Conservation (phyloP, 1,284 basidiomycete genomes). For the Trametes polyzona region DNA sequence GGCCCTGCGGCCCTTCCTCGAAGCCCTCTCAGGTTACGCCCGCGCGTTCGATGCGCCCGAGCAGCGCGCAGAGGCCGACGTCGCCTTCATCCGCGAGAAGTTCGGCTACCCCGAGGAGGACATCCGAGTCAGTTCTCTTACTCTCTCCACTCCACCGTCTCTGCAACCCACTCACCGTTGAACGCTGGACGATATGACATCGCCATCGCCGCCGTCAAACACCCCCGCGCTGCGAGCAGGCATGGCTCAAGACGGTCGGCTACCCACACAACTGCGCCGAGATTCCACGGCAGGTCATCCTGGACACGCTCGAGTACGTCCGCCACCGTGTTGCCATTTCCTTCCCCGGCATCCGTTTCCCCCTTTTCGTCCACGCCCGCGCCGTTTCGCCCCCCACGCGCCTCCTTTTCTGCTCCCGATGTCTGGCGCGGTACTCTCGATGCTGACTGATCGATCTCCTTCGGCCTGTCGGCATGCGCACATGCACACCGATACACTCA, state of each 20-base stretch:
- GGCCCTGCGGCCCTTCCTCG: slow-evolving; percentile 66
- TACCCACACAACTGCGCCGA: slow-evolving; percentile 72
- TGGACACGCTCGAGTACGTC: slow-evolving; percentile 70
- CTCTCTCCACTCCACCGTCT: background rate
- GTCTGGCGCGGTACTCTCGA: background rate
- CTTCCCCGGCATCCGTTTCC: too few relatives aligned
- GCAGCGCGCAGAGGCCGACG: slow-evolving; percentile 61
- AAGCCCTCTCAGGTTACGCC: slow-evolving; percentile 66
- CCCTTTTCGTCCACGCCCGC: background rate
- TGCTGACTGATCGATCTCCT: background rate
- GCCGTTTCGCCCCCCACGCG: background rate
- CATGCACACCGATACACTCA: too few relatives aligned
- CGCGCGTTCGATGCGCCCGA: slow-evolving; percentile 68
- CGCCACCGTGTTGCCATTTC: too few relatives aligned
- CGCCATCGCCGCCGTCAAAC: background rate
- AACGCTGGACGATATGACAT: background rate
- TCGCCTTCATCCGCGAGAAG: slow-evolving; percentile 76
- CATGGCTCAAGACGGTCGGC: slow-evolving; percentile 81
- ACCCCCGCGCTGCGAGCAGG: slow-evolving; percentile 39
- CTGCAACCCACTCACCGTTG: slow-evolving; percentile 17
- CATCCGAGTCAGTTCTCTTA: slow-evolving; percentile 55
- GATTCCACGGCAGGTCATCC: slow-evolving; percentile 67
- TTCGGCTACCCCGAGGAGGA: slow-evolving; percentile 86
- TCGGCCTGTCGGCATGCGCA: slow-evolving; percentile 2
- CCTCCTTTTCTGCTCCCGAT: background rate